phyloP scores from a whole-genome alignment of 805 yeast genomes.

The Isabelozyma heimii region DNA sequence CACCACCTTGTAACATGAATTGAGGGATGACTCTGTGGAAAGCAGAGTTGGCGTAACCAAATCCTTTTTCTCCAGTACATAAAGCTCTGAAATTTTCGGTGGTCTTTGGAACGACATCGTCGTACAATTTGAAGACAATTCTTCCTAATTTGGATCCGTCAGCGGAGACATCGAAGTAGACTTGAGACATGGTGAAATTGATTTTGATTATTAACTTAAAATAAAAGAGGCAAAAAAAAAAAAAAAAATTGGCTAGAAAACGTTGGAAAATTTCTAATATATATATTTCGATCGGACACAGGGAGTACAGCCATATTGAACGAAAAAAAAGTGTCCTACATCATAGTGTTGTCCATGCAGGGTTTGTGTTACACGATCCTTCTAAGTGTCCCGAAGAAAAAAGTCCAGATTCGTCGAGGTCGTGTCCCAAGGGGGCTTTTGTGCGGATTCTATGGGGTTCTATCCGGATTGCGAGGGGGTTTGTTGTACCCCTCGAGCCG shows the following conservation, averaged over 20 bases:
- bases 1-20: slow-evolving; percentile 90
- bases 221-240: background rate
- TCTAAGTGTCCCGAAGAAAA: background rate
- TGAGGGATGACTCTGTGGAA: slow-evolving; percentile 98
- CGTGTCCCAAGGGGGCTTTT: background rate
- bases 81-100: slow-evolving; percentile 79
- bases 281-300: background rate
- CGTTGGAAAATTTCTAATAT: background rate
- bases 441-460: background rate
- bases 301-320: background rate
- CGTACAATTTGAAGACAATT: slow-evolving; percentile 68
- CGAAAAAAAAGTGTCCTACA: background rate
- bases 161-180: slow-evolving; percentile 79
- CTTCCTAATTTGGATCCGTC: slow-evolving; percentile 76
- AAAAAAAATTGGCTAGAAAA: background rate
- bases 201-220: background rate
- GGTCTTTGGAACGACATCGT: slow-evolving; percentile 67
- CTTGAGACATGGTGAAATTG: slow-evolving; percentile 52
- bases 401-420: background rate
- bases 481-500: no score
- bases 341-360: background rate
- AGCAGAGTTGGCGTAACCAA: slow-evolving; percentile 77
- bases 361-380: background rate
- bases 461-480: background rate
- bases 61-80: slow-evolving; percentile 92